These are phyloP conservation scores for Crithidia bombi DNA, from an alignment of 208 protist genomes.

Conservation along the genomic window DNA sequence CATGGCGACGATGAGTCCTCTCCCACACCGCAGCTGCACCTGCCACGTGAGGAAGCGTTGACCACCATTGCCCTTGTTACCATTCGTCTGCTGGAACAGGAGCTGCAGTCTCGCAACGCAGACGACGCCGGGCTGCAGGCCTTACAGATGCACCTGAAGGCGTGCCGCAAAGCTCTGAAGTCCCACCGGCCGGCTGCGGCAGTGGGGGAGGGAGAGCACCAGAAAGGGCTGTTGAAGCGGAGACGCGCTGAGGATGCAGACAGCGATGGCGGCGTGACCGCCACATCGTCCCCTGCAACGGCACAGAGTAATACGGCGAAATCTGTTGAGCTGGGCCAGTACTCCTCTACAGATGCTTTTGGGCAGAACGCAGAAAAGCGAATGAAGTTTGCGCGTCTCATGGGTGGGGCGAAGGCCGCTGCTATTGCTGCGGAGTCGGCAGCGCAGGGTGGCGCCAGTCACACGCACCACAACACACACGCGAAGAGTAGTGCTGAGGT, in stretches of 20 bases:
- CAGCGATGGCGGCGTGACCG: neutral
- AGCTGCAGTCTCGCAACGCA: slow-evolving; percentile 7
- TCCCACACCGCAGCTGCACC: slow-evolving; percentile 11
- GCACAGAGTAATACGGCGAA: neutral
- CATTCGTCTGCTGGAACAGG: slow-evolving; percentile 48
- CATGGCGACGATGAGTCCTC: slow-evolving; percentile 15
- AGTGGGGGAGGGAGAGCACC: neutral
- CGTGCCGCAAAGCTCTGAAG: slow-evolving; percentile 56
- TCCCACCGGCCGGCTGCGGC: slow-evolving; percentile 9
- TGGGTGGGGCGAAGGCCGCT: slow-evolving; percentile 71
- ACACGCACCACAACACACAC: slow-evolving; percentile 43
- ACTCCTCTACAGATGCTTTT: slow-evolving; percentile 61
- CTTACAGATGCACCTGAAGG: slow-evolving; percentile 33
- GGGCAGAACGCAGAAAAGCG: slow-evolving; percentile 57
- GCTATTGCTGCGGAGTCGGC: neutral
- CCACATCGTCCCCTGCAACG: neutral
- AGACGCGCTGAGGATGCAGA: slow-evolving; percentile 15
- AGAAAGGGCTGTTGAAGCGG: slow-evolving; percentile 19
- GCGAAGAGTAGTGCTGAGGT: slow-evolving; percentile 48
- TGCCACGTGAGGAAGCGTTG: slow-evolving; percentile 38
- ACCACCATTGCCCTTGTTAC: slow-evolving; percentile 45
- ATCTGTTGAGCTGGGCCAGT: slow-evolving; percentile 71
- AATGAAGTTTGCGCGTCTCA: slow-evolving; percentile 79
- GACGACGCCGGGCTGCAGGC: slow-evolving; percentile 6
- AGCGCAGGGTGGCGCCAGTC: neutral